Evolutionary conservation across 2,329 filamentous ascomycete genomes (phyloP), one percentile per base, ranked within the genome.

Genomic region (Massarina eburnea): DNA sequence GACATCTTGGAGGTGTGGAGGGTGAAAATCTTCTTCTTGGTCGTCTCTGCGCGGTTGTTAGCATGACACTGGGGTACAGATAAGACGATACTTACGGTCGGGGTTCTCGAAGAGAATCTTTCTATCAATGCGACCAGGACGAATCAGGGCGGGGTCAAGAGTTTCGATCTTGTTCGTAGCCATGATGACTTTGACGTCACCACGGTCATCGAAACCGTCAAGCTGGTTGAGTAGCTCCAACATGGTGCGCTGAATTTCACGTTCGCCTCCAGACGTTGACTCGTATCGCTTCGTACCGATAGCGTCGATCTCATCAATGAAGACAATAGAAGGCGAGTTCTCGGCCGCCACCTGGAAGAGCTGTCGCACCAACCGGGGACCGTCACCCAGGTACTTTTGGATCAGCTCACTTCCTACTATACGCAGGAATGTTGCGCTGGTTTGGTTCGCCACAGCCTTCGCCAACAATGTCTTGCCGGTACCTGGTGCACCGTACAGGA

Each of bases 131-230:
- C 94, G 91, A 54, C 94, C 94, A 35, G 94, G 94, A 58, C 94
- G 87, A 67, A 99, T 99, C 59, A 99, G 80, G 15, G 94, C 94
- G 44, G 94, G 94, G 67, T 99, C 95, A 21, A 99, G 80, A 3
- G 90, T 95, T 59, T 99, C 95, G 59, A 99, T 99, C 83, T 99
- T 99, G 84, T 99, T 99, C 58, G 94, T 99, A 10, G 94, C 95
- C 91, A 99, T 97, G 72, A 99, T 92, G 51, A 99, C 94, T 79
- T 99, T 99, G 73, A 99, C 92, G 68, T 99, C 94, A 59, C 94
- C 95, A 50, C 94, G 89, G 72, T 99, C 95, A 68, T 99, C 94
- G 75, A 99, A 99, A 63, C 94, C 94, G 70, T 99, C 94, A 8
- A 99, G 85, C 76, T 99, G 94, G 74, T 99, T 99, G 33, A 99